phyloP scores from a whole-genome alignment of 2,329 filamentous ascomycete species.

The Xylariales sp. region DNA sequence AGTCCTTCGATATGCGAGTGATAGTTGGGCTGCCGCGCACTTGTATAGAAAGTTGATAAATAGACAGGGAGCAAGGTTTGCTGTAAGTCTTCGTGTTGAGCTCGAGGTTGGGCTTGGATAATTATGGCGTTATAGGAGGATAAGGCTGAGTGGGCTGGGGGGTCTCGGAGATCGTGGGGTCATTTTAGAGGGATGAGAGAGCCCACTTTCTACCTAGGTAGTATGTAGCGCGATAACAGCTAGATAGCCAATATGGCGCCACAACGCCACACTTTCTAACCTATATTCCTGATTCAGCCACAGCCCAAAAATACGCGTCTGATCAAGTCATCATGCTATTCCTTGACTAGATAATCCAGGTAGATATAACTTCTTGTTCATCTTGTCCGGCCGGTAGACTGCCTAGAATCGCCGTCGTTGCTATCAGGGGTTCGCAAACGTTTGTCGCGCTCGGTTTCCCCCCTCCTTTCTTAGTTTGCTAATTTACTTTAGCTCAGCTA shows the following conservation, averaged over 20 bases:
- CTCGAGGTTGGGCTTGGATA: constrained; percentile 18
- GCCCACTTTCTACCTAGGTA: not conserved
- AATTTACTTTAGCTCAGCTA: too few species aligned
- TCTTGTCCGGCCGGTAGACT: too few species aligned
- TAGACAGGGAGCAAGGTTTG: not conserved
- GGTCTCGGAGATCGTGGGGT: constrained; percentile 33
- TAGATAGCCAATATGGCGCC: constrained; percentile 5
- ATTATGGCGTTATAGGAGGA: constrained; percentile 24
- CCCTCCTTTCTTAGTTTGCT: too few species aligned
- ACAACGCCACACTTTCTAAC: constrained; percentile 14
- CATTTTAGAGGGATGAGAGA: not conserved
- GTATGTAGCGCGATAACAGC: not conserved
- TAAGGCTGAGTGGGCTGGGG: constrained; percentile 36
- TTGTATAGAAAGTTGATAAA: not conserved
- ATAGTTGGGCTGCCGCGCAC: not conserved
- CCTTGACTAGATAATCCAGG: too few species aligned
- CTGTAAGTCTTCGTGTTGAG: not conserved
- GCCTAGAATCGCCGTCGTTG: too few species aligned
- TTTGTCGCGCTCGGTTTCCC: not conserved
- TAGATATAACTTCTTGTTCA: too few species aligned
- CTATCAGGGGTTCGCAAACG: not conserved
- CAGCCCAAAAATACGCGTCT: not conserved
- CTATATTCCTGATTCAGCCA: not conserved
- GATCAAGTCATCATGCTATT: too few species aligned
- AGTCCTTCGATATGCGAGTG: constrained; percentile 4